Base-by-base conservation (phyloP, 2,329 filamentous ascomycete genomes). In the Delphinella strobiligena region DNA sequence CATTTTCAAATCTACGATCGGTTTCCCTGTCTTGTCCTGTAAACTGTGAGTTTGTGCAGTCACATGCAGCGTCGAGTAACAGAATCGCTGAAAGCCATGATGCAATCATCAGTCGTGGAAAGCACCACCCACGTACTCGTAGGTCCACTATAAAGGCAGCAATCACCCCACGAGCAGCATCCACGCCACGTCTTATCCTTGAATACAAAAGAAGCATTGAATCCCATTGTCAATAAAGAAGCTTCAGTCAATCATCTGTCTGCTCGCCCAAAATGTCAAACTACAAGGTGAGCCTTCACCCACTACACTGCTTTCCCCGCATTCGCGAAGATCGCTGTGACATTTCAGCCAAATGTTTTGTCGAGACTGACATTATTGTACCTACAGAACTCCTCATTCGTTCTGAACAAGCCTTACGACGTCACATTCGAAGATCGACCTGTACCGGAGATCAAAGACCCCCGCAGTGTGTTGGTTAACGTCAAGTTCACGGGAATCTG, bases 401-500 rank as follows among this genome's bases (percentile, higher is more conserved):
- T 93, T 58, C 82, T 93, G 52, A 77, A 88, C 62, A 81, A 82
- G 51, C 71, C 78, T 45, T 71, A 77, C 59, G 72, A 80, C 51
- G 80, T 93, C 52, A 66, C 68, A 47, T 93, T 79, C 63, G 78
- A 80, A 63, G 79, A 89, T 56, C 76, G 80, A 5, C 82, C 84
- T 7, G 63, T 86, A 41, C 86, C 86, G 32, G 61, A 72, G 43
- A 66, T 91, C 51, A 61, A 72, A 47, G 38, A 42, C 16, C 71
- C 75, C 16, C 72, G 87, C 67, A 80, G 89, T 60, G 85, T 93
- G 49, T 72, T 89, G 52, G 78, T 93, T 47, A 78, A 82, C 55
- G 72, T 89, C 51, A 81, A 82, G 66, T 89, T 80, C 69, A 93
- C 85, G 3, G 85, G 85, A 51, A 91, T 93, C 63, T 93, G 86